Conservation (phyloP, 2,329 filamentous ascomycete genomes). For the Alternaria panax region DNA sequence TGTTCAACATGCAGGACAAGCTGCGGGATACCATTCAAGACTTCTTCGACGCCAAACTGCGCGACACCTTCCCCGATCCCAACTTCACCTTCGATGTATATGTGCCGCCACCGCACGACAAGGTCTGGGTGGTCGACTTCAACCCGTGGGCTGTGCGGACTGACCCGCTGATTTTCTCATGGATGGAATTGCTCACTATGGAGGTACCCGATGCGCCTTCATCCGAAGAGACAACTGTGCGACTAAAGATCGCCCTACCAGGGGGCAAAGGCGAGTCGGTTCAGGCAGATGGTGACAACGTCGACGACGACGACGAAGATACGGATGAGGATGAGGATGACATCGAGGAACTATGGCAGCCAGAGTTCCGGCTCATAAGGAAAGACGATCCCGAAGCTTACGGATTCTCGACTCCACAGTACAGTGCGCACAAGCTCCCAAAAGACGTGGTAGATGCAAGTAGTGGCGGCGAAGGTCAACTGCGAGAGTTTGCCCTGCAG, state of each 20-base stretch:
- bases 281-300: background rate
- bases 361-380: conserved; percentile 83
- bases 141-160: conserved; percentile 94
- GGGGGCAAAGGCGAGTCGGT: conserved; percentile 10
- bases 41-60: conserved; percentile 78
- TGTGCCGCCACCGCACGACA: conserved; percentile 75
- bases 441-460: conserved; percentile 84
- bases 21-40: conserved; percentile 73
- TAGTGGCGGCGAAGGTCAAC: conserved; percentile 68
- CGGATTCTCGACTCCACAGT: conserved; percentile 83
- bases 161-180: conserved; percentile 87
- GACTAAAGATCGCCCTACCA: conserved; percentile 16
- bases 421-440: conserved; percentile 94
- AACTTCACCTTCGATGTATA: conserved; percentile 94
- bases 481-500: conserved; percentile 70
- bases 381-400: conserved; percentile 89
- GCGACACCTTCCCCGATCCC: conserved; percentile 80
- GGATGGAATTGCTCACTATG: conserved; percentile 83
- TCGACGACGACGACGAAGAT: conserved; percentile 22
- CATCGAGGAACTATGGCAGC: conserved; percentile 65
- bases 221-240: conserved; percentile 41
- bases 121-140: conserved; percentile 88
- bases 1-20: conserved; percentile 70
- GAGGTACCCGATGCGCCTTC: conserved; percentile 58
- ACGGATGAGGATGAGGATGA: conserved; percentile 58